phyloP scores from a whole-genome alignment of 805 yeast genomes.

The Candida multigemmis region DNA sequence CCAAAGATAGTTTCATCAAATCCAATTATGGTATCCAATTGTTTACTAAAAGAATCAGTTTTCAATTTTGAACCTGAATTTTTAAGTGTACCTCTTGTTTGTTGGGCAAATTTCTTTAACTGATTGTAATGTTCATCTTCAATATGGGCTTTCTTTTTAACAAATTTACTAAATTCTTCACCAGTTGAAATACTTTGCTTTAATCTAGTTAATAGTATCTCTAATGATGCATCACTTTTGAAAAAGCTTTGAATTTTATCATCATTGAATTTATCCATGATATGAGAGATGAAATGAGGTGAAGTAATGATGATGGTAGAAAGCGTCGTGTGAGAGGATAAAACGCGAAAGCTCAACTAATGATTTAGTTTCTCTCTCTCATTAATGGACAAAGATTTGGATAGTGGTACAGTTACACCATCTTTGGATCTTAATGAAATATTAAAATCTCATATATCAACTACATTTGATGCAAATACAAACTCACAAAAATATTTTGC shows the following conservation, averaged over 20 bases:
- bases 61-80: slow-evolving; percentile 33
- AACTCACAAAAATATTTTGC: slow-evolving; percentile 21
- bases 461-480: slow-evolving; percentile 3
- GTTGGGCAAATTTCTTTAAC: slow-evolving; percentile 58
- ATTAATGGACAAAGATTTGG: too few relatives aligned
- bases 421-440: too few relatives aligned
- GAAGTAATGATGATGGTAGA: too few relatives aligned
- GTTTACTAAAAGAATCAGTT: slow-evolving; percentile 56
- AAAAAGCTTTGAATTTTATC: slow-evolving; percentile 40
- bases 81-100: slow-evolving; percentile 42
- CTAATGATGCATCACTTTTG: slow-evolving; percentile 69
- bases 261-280: too few relatives aligned
- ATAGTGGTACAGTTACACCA: too few relatives aligned
- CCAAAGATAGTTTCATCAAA: slow-evolving; percentile 66
- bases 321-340: too few relatives aligned
- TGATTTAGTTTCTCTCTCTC: too few relatives aligned
- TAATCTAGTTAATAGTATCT: slow-evolving; percentile 58
- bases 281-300: too few relatives aligned
- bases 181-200: slow-evolving; percentile 76
- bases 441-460: too few relatives aligned
- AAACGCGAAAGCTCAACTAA: too few relatives aligned
- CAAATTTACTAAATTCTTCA: slow-evolving; percentile 74
- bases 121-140: slow-evolving; percentile 77
- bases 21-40: slow-evolving; percentile 60
- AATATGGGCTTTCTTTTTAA: slow-evolving; percentile 66